Evolutionary conservation across 768 basidiomycete species (phyloP), one percentile per base, ranked within the genome.

Genomic region (Solioccasus polychromus): DNA sequence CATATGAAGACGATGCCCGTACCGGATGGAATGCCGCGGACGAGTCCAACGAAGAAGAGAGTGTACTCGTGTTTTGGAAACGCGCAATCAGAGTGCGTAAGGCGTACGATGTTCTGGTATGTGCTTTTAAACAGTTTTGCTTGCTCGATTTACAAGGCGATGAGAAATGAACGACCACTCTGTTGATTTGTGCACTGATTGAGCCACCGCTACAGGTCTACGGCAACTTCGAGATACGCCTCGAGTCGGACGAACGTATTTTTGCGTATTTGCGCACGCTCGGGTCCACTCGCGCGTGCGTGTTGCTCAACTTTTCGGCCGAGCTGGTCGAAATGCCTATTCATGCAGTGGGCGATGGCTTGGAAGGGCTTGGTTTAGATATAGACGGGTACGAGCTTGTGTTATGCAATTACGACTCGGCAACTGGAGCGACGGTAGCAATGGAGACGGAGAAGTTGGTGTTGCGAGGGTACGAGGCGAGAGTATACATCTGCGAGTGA

Each of bases 31-130:
- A 86, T 52, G 82, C 70, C 24, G 24, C 47, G 0, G 47, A 50
- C 40, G 35, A 45, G 22, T 51, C 49, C 26, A 31, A 69, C 14
- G 50, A 55, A 0, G 76, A 65, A 1, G 52, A 68, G n/a, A 84
- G 80, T 54, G 80, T 84, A 3, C 69, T 69, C 35, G 57, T 69
- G 2, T 88, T 88, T 60, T 89, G 78, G 74, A 80, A 79, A 59
- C 61, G 64, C 18, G 75, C 82, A 8, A 57, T 88, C 25, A 51
- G 44, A 14, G 44, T 81, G 3, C 71, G 86, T 19, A 83, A 84
- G 53, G 60, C 69, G 17, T 58, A 82, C 47, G 69, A 74, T 14
- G 72, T 80, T 19, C 57, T 84, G 53, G 82, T 87, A 44, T 50
- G 74, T 53, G 14, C 25, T 10, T 37, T 15, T 32, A 32, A 5